Conservation (phyloP, 805 yeast species). For the Candida vartiovaarae region DNA sequence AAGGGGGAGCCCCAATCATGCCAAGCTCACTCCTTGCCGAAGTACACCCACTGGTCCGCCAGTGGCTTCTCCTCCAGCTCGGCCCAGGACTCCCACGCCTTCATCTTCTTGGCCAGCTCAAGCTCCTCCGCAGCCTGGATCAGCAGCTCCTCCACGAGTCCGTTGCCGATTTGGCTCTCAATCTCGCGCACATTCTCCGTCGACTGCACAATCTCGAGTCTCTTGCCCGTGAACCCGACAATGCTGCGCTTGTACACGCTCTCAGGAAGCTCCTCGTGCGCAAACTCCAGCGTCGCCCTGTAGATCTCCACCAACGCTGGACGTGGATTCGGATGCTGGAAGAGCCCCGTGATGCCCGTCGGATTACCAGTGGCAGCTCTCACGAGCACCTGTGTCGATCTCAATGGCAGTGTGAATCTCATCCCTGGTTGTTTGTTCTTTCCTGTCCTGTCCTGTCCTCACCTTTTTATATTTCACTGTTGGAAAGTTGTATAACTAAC, state of each 20-base stretch:
- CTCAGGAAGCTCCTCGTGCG: constrained; percentile 59
- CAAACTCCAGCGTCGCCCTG: constrained; percentile 54
- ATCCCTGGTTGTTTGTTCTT: constrained; percentile 12
- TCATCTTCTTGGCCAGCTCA: constrained; percentile 57
- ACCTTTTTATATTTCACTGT: no score
- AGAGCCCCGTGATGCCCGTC: constrained; percentile 75
- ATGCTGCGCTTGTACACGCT: constrained; percentile 75
- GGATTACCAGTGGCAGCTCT: constrained; percentile 60
- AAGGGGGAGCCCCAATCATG: no score
- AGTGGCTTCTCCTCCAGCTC: constrained; percentile 73
- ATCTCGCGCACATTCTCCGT: constrained; percentile 57
- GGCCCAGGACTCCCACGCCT: constrained; percentile 71
- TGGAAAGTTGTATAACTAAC: no score
- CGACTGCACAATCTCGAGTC: constrained; percentile 58
- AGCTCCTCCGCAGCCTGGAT: constrained; percentile 81
- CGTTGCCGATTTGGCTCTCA: constrained; percentile 71
- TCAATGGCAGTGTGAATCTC: constrained; percentile 27
- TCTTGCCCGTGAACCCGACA: constrained; percentile 61
- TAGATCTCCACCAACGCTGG: constrained; percentile 70
- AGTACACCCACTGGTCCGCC: constrained; percentile 79
- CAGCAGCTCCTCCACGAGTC: constrained; percentile 75
- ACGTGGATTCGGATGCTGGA: constrained; percentile 77
- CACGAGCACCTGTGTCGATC: constrained; percentile 42
- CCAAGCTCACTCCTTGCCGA: constrained; percentile 43
- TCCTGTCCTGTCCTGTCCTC: no score